These are phyloP conservation scores for Phaffia tasmanica DNA, from an alignment of 768 basidiomycete genomes.

Conservation along the genomic window DNA sequence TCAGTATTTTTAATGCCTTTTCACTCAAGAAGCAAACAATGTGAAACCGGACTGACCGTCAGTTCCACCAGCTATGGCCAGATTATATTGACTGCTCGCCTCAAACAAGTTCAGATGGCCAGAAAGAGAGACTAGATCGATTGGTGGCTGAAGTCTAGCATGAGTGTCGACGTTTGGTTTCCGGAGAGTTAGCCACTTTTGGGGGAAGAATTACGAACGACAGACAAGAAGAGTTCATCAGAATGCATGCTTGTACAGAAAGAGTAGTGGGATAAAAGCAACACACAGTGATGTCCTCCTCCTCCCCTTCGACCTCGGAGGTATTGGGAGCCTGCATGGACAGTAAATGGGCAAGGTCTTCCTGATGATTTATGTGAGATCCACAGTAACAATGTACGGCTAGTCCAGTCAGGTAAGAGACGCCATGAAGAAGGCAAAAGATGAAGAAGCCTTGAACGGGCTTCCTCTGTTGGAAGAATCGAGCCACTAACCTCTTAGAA, in stretches of 20 bases:
- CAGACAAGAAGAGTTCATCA: neutral
- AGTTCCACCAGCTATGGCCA: conserved; percentile 16
- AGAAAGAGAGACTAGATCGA: conserved; percentile 11
- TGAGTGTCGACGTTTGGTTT: conserved; percentile 19
- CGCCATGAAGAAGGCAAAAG: too few relatives aligned
- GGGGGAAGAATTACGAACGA: neutral
- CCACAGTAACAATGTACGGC: too few relatives aligned
- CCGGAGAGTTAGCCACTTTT: conserved; percentile 24
- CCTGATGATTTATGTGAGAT: too few relatives aligned
- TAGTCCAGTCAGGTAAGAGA: too few relatives aligned
- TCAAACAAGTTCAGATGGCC: conserved; percentile 19
- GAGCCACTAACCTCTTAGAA: too few relatives aligned
- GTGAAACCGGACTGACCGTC: conserved; percentile 8
- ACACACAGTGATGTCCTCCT: conserved; percentile 25
- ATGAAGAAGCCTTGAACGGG: too few relatives aligned
- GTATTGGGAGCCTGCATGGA: too few relatives aligned
- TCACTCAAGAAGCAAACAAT: neutral
- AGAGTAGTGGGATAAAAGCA: neutral
- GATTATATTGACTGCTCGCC: conserved; percentile 6
- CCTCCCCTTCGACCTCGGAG: conserved; percentile 20
- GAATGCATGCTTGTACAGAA: neutral
- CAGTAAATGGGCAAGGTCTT: too few relatives aligned
- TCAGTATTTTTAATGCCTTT: neutral
- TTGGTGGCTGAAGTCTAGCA: conserved; percentile 13
- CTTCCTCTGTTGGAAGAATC: too few relatives aligned